Evolutionary conservation across 192 early-diverging fungal species (phyloP).

Genomic region (Linnemannia exigua): DNA sequence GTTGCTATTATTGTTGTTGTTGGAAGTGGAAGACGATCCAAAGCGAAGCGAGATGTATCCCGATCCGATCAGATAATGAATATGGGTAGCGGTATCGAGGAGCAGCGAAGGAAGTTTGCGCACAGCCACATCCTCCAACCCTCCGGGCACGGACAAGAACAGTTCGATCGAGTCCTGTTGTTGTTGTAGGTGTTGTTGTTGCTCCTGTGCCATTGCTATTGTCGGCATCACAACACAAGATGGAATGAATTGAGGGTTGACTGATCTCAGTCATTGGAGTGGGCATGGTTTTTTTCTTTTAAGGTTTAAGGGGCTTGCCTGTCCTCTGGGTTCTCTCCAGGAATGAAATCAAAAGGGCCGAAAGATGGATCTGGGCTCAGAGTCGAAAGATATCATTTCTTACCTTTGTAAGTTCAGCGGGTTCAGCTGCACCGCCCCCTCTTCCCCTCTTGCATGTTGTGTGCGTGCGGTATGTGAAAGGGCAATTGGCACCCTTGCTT

Average conservation of each 20-base stretch:
- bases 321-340: background rate
- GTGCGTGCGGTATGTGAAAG: background rate
- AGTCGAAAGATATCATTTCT: background rate
- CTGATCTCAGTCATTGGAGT: background rate
- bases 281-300: background rate
- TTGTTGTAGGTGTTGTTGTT: background rate
- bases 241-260: background rate
- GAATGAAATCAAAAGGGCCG: too few relatives aligned
- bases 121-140: conserved; percentile 41
- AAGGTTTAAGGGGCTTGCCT: too few relatives aligned
- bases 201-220: background rate
- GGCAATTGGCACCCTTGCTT: too few relatives aligned
- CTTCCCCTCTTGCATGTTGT: background rate
- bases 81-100: conserved; percentile 13
- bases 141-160: conserved; percentile 38
- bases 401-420: background rate
- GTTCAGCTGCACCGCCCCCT: background rate
- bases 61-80: conserved; percentile 28
- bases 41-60: conserved; percentile 21
- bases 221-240: background rate
- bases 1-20: background rate
- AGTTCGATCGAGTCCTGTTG: conserved; percentile 11
- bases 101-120: conserved; percentile 9
- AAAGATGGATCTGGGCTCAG: background rate
- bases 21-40: background rate